phyloP scores from a whole-genome alignment of 345 rosid species.

The Acer saccharum region DNA sequence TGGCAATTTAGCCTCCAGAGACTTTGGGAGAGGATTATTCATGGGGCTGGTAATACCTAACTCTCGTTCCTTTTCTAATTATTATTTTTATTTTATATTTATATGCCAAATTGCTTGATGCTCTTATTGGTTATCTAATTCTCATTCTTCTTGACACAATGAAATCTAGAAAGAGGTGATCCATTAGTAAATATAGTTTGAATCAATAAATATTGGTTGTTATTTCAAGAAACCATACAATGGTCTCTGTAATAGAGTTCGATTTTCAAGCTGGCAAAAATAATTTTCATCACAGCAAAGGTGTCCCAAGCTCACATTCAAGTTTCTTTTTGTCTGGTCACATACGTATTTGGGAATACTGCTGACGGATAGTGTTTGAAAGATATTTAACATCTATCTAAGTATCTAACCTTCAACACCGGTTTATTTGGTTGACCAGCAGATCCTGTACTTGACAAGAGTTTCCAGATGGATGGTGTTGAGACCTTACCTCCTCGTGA shows the following conservation, averaged over 20 bases:
- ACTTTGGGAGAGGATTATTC: conserved; percentile 69
- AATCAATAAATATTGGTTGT: neutral
- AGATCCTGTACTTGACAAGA: conserved; percentile 49
- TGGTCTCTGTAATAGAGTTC: neutral
- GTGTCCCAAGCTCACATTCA: neutral
- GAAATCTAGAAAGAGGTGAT: neutral
- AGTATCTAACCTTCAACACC: neutral
- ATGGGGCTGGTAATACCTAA: conserved; percentile 55
- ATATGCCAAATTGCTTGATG: neutral
- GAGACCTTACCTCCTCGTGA: conserved; percentile 52
- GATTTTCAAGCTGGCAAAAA: neutral
- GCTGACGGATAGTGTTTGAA: neutral
- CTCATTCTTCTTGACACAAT: neutral
- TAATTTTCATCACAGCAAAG: neutral
- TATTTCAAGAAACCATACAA: neutral
- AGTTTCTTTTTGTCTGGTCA: neutral
- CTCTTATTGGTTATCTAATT: neutral
- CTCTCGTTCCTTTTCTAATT: neutral
- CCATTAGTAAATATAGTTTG: neutral
- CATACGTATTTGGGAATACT: neutral
- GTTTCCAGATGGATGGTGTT: conserved; percentile 25
- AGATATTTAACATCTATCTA: neutral
- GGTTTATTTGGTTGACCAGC: conserved; percentile 22
- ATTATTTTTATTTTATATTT: neutral
- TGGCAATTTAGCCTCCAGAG: conserved; percentile 83